Evolutionary conservation across 2,329 filamentous ascomycete genomes (phyloP).

Genomic region (Akanthomyces uredinophilus): DNA sequence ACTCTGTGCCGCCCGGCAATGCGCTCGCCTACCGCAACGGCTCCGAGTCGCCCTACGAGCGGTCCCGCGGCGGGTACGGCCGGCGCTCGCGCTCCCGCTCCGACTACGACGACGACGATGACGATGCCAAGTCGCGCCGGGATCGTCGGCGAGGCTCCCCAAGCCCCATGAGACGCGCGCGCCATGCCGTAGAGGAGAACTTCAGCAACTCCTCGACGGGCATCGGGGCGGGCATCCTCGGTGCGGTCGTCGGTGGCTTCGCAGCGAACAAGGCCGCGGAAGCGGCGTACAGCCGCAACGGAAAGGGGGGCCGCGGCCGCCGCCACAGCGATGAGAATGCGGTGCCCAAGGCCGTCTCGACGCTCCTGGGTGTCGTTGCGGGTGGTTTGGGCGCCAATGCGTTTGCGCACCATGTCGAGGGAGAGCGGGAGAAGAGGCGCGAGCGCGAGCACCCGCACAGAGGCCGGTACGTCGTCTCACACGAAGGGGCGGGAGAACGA

Average conservation of each 20-base stretch:
- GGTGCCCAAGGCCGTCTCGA: slow-evolving; percentile 38
- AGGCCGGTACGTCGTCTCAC: background rate
- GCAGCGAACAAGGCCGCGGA: slow-evolving; percentile 46
- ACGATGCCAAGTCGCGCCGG: slow-evolving; percentile 5
- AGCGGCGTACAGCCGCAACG: slow-evolving; percentile 29
- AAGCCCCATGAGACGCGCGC: slow-evolving; percentile 36
- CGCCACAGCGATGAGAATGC: slow-evolving; percentile 25
- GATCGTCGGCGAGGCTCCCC: slow-evolving; percentile 2
- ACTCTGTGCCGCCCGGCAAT: slow-evolving; percentile 28
- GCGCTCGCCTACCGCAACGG: slow-evolving; percentile 24
- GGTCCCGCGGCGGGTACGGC: slow-evolving; percentile 1
- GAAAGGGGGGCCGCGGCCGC: slow-evolving; percentile 21
- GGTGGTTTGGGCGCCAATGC: slow-evolving; percentile 51
- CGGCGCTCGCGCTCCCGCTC: slow-evolving; percentile 20
- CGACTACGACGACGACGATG: slow-evolving; percentile 14
- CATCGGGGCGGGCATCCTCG: slow-evolving; percentile 46
- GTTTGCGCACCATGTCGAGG: slow-evolving; percentile 40
- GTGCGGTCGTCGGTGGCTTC: slow-evolving; percentile 49
- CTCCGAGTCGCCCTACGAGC: slow-evolving; percentile 19
- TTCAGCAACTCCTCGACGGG: slow-evolving; percentile 46
- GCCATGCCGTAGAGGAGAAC: slow-evolving; percentile 37
- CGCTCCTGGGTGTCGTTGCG: slow-evolving; percentile 49
- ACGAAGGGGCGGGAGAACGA: background rate
- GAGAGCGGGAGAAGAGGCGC: slow-evolving; percentile 29
- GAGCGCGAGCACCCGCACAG: slow-evolving; percentile 24